phyloP scores from a whole-genome alignment of 805 yeast species.

The Alloascoidea hylecoeti region DNA sequence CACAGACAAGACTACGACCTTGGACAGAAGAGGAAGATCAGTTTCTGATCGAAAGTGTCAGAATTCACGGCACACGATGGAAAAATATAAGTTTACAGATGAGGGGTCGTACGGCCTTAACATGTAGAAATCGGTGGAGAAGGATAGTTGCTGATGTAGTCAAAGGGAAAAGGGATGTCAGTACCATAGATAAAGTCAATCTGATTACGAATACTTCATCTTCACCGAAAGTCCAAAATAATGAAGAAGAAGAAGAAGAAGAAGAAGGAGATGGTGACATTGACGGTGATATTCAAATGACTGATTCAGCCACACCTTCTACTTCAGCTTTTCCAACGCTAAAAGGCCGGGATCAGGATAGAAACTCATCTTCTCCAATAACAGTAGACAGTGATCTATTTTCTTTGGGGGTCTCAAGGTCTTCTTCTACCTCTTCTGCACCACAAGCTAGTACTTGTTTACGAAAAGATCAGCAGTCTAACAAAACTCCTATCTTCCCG shows the following conservation, averaged over 20 bases:
- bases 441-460: no score
- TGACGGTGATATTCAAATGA: no score
- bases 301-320: no score
- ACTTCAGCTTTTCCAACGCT: no score
- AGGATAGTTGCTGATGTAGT: conserved; percentile 68
- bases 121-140: conserved; percentile 90
- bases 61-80: conserved; percentile 78
- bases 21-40: conserved; percentile 78
- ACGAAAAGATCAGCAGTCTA: no score
- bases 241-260: conserved; percentile 2
- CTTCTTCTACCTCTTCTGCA: no score
- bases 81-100: conserved; percentile 59
- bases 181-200: conserved; percentile 45
- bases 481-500: conserved; percentile 4
- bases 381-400: no score
- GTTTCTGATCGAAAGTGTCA: conserved; percentile 49
- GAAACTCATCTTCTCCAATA: no score
- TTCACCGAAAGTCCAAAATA: conserved; percentile 11
- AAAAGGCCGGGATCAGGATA: no score
- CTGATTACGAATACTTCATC: conserved; percentile 26
- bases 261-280: neutral
- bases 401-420: no score
- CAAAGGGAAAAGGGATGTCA: conserved; percentile 43
- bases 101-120: conserved; percentile 71
- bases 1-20: conserved; percentile 60